phyloP scores from a whole-genome alignment of 495 filamentous ascomycete genomes.

The Tirmania nivea region DNA sequence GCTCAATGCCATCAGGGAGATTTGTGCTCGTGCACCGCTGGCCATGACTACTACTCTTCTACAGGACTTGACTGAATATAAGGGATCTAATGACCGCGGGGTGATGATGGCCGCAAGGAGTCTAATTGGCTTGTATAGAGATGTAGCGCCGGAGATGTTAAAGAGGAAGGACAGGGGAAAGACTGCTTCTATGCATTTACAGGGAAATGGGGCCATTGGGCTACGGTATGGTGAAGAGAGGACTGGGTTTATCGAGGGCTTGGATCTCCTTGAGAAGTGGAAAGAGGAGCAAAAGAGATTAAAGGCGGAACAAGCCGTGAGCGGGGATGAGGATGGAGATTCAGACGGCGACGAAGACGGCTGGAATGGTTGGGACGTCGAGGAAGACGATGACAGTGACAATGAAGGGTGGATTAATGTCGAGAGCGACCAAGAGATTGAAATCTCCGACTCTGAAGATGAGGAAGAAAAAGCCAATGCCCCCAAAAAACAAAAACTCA shows the following conservation, averaged over 20 bases:
- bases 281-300: slow-evolving; percentile 70
- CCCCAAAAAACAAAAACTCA: neutral
- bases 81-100: slow-evolving; percentile 93
- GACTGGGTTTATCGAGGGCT: slow-evolving; percentile 65
- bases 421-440: slow-evolving; percentile 58
- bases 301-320: slow-evolving; percentile 33
- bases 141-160: slow-evolving; percentile 73
- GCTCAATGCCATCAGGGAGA: slow-evolving; percentile 83
- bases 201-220: slow-evolving; percentile 25
- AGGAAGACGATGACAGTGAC: slow-evolving; percentile 32
- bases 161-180: slow-evolving; percentile 81
- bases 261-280: slow-evolving; percentile 80
- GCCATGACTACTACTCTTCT: slow-evolving; percentile 88
- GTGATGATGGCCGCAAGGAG: slow-evolving; percentile 93
- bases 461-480: slow-evolving; percentile 31
- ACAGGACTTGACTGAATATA: slow-evolving; percentile 91
- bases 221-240: slow-evolving; percentile 59
- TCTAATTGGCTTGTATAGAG: slow-evolving; percentile 69
- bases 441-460: slow-evolving; percentile 51
- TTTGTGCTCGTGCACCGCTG: slow-evolving; percentile 75
- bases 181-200: slow-evolving; percentile 64
- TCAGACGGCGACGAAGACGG: slow-evolving; percentile 26
- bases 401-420: slow-evolving; percentile 88
- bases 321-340: slow-evolving; percentile 35
- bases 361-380: slow-evolving; percentile 7